Percentiles rank a stretch among this genome's conserved stretches.
These are phyloP conservation scores for Hypoxylon perforatum DNA, from an alignment of 495 filamentous ascomycete species.

Conservation along the genomic window DNA sequence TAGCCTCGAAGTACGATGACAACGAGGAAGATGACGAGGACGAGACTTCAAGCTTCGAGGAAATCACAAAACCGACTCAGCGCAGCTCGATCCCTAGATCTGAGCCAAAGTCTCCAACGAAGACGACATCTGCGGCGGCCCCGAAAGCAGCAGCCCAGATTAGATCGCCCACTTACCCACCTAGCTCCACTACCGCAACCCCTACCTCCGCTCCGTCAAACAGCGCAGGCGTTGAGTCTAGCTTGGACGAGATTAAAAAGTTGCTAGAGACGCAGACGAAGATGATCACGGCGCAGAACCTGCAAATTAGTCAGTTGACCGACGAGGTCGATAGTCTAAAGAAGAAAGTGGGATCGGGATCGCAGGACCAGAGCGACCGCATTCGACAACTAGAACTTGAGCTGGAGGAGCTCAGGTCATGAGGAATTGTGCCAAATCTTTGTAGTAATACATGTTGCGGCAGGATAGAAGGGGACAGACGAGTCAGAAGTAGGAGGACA, in stretches of 20 bases:
- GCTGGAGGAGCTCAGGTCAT: constrained; percentile 65
- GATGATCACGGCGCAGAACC: constrained; percentile 65
- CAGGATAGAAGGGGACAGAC: constrained; percentile 23
- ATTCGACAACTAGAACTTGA: constrained; percentile 77
- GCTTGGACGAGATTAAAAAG: constrained; percentile 71
- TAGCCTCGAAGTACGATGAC: constrained; percentile 87
- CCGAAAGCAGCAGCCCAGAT: constrained; percentile 51
- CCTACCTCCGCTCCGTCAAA: constrained; percentile 26
- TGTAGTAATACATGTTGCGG: constrained; percentile 24
- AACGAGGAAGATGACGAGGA: constrained; percentile 69
- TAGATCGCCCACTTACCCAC: constrained; percentile 39
- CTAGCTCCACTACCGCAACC: constrained; percentile 33
- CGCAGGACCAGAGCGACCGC: constrained; percentile 72
- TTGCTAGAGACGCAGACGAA: constrained; percentile 70
- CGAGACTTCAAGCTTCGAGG: constrained; percentile 84
- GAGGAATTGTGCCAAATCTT: background rate
- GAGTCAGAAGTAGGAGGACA: constrained; percentile 13
- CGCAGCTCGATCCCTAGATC: constrained; percentile 49
- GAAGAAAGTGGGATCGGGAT: constrained; percentile 66
- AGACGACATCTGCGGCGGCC: constrained; percentile 48
- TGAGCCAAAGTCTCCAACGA: constrained; percentile 48
- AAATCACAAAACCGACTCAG: constrained; percentile 70
- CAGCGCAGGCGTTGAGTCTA: constrained; percentile 49
- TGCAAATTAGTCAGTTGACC: constrained; percentile 72
- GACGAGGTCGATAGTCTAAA: constrained; percentile 78